These are phyloP conservation scores for Turritis glabra DNA, from an alignment of 345 rosid genomes.

Conservation along the genomic window DNA sequence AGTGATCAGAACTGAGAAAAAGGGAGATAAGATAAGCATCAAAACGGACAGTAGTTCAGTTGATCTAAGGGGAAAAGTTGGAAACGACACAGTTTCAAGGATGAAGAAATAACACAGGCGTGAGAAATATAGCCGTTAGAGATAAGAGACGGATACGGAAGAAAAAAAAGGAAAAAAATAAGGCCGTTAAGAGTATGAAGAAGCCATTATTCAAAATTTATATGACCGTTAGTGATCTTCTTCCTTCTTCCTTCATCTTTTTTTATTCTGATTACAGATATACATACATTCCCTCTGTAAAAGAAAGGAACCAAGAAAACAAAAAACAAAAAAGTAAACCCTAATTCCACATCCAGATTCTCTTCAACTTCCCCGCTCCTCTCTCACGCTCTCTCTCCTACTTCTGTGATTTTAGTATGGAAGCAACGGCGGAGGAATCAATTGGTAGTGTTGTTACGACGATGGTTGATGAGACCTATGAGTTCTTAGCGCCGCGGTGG, in stretches of 20 bases:
- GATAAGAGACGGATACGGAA: background rate
- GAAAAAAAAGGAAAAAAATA: background rate
- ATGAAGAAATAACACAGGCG: background rate
- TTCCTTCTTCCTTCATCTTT: slow-evolving; percentile 10
- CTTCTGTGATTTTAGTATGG: slow-evolving; percentile 14
- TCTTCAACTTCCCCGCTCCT: background rate
- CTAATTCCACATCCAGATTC: slow-evolving; percentile 11
- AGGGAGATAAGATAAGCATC: too few species aligned
- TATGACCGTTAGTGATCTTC: slow-evolving; percentile 61
- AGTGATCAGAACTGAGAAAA: too few species aligned
- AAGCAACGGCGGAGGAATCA: slow-evolving; percentile 37
- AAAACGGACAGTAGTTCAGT: background rate
- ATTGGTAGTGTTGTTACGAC: slow-evolving; percentile 9
- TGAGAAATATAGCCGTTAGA: slow-evolving; percentile 56
- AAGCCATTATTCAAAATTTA: slow-evolving; percentile 33
- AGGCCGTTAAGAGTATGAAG: slow-evolving; percentile 42
- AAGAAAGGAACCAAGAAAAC: slow-evolving; percentile 13
- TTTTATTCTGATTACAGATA: slow-evolving; percentile 24
- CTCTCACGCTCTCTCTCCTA: background rate
- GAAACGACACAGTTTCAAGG: slow-evolving; percentile 24
- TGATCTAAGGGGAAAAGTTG: too few species aligned
- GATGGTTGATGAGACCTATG: slow-evolving; percentile 68
- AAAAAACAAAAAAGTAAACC: background rate
- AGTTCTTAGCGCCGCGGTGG: slow-evolving; percentile 88
- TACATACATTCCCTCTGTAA: slow-evolving; percentile 25